Conservation (phyloP, 2,329 filamentous ascomycete species). For the Arthrobotrys pseudoclavata region DNA sequence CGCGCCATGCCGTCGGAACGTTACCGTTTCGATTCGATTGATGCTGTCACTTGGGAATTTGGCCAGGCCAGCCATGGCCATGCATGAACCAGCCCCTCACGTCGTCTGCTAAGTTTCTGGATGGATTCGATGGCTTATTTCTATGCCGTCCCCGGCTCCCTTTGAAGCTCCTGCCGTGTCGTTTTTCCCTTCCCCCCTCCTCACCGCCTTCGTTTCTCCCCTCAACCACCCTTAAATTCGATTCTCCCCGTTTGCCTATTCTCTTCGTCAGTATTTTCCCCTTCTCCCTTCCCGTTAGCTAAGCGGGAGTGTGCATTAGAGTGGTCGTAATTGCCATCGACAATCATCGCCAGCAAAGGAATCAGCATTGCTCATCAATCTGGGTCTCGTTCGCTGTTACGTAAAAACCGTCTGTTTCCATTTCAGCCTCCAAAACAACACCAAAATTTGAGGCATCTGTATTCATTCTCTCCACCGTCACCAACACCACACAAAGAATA, state of each 20-base stretch:
- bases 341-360: slow-evolving; percentile 22
- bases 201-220: background rate
- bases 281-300: background rate
- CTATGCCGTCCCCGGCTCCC: slow-evolving; percentile 19
- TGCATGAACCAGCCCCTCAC: slow-evolving; percentile 26
- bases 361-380: slow-evolving; percentile 17
- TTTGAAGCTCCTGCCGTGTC: slow-evolving; percentile 28
- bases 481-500: background rate
- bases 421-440: slow-evolving; percentile 32
- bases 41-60: slow-evolving; percentile 3
- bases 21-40: background rate
- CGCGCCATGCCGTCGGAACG: background rate
- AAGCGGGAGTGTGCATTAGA: slow-evolving; percentile 8
- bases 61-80: background rate
- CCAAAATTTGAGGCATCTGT: slow-evolving; percentile 16
- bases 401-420: slow-evolving; percentile 21
- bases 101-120: slow-evolving; percentile 9
- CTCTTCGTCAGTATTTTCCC: slow-evolving; percentile 17
- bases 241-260: slow-evolving; percentile 12
- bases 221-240: slow-evolving; percentile 14
- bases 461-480: slow-evolving; percentile 4
- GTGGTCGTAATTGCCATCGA: slow-evolving; percentile 19
- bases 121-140: slow-evolving; percentile 19
- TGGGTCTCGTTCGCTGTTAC: slow-evolving; percentile 35
- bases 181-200: slow-evolving; percentile 9